Conservation (phyloP, 805 yeast species). For the Torulaspora indica region DNA sequence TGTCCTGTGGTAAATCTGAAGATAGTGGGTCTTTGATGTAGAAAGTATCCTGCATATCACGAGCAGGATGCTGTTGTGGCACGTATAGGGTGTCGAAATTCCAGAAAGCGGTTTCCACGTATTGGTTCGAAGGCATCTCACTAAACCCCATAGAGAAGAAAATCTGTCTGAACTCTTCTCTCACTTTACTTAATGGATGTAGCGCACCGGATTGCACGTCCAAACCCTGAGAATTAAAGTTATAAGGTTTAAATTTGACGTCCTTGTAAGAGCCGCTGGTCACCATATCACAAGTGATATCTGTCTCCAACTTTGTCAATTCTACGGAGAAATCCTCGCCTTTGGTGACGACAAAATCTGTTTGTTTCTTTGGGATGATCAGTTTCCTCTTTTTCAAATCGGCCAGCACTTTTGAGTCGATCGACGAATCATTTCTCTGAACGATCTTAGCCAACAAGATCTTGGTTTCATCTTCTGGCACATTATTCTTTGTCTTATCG, state of each 20-base stretch:
- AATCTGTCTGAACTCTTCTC: conserved; percentile 96
- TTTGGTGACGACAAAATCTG: conserved; percentile 71
- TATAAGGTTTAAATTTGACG: conserved; percentile 87
- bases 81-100: conserved; percentile 94
- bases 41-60: conserved; percentile 98
- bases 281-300: conserved; percentile 90
- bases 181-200: conserved; percentile 93
- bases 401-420: conserved; percentile 59
- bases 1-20: conserved; percentile 81
- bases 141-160: conserved; percentile 97
- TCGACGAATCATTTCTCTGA: conserved; percentile 18
- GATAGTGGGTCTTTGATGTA: conserved; percentile 87
- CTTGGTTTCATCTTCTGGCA: conserved; percentile 56
- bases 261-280: conserved; percentile 75
- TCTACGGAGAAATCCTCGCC: conserved; percentile 81
- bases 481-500: conserved; percentile 40
- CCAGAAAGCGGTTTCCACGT: conserved; percentile 98
- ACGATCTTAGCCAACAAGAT: conserved; percentile 53
- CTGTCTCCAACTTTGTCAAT: conserved; percentile 82
- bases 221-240: conserved; percentile 92
- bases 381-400: conserved; percentile 96
- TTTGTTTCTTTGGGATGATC: conserved; percentile 60
- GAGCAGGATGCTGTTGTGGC: conserved; percentile 99
- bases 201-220: conserved; percentile 84
- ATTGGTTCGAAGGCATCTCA: conserved; percentile 98